Percentiles rank a stretch among this genome's conserved stretches.
phyloP scores from a whole-genome alignment of 2,329 filamentous ascomycete genomes.

The Aspergillus alliaceus region DNA sequence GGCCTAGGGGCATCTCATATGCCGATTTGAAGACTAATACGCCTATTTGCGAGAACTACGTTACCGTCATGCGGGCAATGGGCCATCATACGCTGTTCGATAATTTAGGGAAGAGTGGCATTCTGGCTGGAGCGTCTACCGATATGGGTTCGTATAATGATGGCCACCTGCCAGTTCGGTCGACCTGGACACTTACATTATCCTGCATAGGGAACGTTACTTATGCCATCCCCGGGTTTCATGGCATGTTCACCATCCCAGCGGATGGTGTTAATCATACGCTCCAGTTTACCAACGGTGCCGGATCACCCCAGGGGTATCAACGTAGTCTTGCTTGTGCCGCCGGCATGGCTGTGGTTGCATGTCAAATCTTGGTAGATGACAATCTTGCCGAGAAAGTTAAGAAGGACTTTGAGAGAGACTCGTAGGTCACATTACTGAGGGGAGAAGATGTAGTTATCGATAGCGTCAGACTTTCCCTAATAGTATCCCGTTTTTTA shows the following conservation, averaged over 20 bases:
- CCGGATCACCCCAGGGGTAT: slow-evolving; percentile 52
- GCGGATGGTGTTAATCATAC: slow-evolving; percentile 53
- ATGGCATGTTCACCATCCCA: slow-evolving; percentile 46
- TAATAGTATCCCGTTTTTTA: too few relatives aligned
- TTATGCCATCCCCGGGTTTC: slow-evolving; percentile 41
- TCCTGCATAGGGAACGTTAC: slow-evolving; percentile 45
- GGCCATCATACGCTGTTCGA: slow-evolving; percentile 25
- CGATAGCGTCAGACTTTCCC: too few relatives aligned
- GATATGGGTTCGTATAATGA: slow-evolving; percentile 25
- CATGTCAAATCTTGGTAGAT: slow-evolving; percentile 29
- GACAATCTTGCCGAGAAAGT: slow-evolving; percentile 28
- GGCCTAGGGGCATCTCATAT: slow-evolving; percentile 29
- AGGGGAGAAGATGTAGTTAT: too few relatives aligned
- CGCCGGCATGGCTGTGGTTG: slow-evolving; percentile 32
- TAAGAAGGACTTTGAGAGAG: slow-evolving; percentile 22
- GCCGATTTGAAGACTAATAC: slow-evolving; percentile 30
- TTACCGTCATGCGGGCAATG: slow-evolving; percentile 29
- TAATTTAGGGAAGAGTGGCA: slow-evolving; percentile 14
- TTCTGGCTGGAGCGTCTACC: slow-evolving; percentile 25
- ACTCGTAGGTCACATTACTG: too few relatives aligned
- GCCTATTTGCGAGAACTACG: slow-evolving; percentile 31
- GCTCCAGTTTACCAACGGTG: slow-evolving; percentile 52
- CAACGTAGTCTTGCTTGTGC: slow-evolving; percentile 38
- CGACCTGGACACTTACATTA: background rate
- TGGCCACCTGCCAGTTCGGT: too few relatives aligned